Evolutionary conservation across 371 early-diverging fungal genomes (phyloP), one percentile per base, ranked within the genome.

Genomic region (Capniomyces stellatus): DNA sequence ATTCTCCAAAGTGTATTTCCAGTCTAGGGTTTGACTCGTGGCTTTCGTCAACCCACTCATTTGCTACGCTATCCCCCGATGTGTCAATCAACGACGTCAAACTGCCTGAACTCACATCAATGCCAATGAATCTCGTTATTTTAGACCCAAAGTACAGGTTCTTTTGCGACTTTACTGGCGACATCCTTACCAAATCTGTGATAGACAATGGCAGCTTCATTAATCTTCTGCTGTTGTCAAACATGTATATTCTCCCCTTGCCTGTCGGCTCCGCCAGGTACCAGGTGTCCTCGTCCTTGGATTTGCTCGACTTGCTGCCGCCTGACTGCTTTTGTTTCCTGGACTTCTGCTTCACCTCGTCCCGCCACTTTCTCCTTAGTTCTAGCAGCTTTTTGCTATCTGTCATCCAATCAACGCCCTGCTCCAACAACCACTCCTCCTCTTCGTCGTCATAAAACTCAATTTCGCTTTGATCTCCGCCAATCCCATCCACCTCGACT

Each of bases 241-340:
- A 77, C 43, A 75, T 56, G 60, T 85, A 90, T 2, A 90, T 61
- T 23, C 70, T 74, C 3, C 87, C 90, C 48, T 79, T 75, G 39
- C 80, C 72, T 21, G 71, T 72, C 1, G 90, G 90, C 59, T 89
- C 90, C 3, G 83, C 78, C 56, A 89, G 79, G 58, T 82, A 84
- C 21, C 79, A 56, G 21, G 70, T 51, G 8, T 73, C 69, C n/a
- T 43, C 55, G 6, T 39, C 42, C 3, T 66, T 64, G 4, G 56
- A 61, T 4, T 52, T 29, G 3, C 31, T 42, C 19, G 55, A 41
- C 1, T 49, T 49, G 30, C 43, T 6, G 10, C 23, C 13, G 29
- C 51, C 29, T 46, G 51, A 29, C 49, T 60, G 8, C 55, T 60
- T 13, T 58, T 51, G 8, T 35, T 25, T 18, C 55, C 54, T 39